Conservation (phyloP, 495 filamentous ascomycete species). For the Podospora bellae-mahoneyi region DNA sequence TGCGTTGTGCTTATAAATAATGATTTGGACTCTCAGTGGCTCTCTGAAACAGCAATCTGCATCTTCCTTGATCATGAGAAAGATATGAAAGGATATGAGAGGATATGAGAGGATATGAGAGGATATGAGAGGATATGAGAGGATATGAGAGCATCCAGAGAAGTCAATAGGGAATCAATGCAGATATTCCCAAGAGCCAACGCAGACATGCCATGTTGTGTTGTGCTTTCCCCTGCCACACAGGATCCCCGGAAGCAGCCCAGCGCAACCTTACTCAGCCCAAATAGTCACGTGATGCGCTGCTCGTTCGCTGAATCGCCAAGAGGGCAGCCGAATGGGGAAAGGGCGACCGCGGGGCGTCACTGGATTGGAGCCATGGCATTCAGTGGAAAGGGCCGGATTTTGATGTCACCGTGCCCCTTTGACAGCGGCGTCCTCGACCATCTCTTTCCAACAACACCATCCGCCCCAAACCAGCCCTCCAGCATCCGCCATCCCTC, state of each 20-base stretch:
- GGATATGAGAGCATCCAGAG: background rate
- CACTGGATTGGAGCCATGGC: conserved; percentile 10
- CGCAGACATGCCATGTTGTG: background rate
- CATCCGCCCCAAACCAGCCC: background rate
- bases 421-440: conserved; percentile 7
- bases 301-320: conserved; percentile 17
- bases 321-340: conserved; percentile 9
- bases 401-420: conserved; percentile 28
- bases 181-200: background rate
- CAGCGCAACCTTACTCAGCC: conserved; percentile 9
- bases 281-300: conserved; percentile 19
- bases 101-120: background rate
- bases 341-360: conserved; percentile 16
- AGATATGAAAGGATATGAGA: background rate
- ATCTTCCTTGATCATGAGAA: background rate
- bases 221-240: background rate
- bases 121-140: background rate
- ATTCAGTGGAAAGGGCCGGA: conserved; percentile 20
- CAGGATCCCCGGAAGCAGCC: background rate
- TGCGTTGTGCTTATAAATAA: background rate
- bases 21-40: background rate
- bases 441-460: background rate
- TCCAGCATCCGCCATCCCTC: background rate
- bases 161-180: background rate
- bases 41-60: background rate